phyloP scores from a whole-genome alignment of 345 rosid genomes.

The Aegle marmelos region DNA sequence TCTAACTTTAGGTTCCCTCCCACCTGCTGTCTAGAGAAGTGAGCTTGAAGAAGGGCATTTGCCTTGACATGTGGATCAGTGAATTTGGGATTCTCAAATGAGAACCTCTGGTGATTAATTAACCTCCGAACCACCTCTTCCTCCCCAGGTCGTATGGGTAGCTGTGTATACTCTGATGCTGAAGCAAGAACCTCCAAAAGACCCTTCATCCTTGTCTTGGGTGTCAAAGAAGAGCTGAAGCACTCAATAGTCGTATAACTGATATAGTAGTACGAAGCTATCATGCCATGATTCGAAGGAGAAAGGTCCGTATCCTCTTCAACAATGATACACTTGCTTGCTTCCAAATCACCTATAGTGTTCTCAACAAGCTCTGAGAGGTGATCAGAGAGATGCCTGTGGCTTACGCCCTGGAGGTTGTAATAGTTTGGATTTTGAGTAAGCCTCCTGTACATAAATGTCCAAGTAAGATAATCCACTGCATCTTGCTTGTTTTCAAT shows the following conservation, averaged over 20 bases:
- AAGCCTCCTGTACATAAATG: constrained; percentile 92
- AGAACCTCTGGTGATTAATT: constrained; percentile 86
- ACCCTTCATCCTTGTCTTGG: constrained; percentile 93
- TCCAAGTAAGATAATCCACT: constrained; percentile 95
- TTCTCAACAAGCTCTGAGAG: constrained; percentile 94
- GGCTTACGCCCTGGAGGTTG: constrained; percentile 93
- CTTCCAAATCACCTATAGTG: constrained; percentile 73
- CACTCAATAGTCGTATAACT: constrained; percentile 89
- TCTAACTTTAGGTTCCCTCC: constrained; percentile 76
- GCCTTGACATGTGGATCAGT: constrained; percentile 90
- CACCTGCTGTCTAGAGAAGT: constrained; percentile 82
- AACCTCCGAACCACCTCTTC: constrained; percentile 76
- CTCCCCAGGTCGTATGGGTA: constrained; percentile 87
- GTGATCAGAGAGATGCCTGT: constrained; percentile 96
- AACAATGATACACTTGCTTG: constrained; percentile 71
- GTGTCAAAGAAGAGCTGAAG: constrained; percentile 76
- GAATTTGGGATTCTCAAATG: constrained; percentile 74
- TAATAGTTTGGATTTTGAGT: constrained; percentile 94
- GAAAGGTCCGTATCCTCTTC: constrained; percentile 88
- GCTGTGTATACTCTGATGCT: constrained; percentile 80
- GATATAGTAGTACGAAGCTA: constrained; percentile 83
- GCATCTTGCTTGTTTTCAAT: constrained; percentile 96
- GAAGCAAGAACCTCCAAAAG: constrained; percentile 84
- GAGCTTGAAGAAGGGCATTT: constrained; percentile 86
- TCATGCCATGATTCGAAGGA: constrained; percentile 85